Evolutionary conservation across 768 basidiomycete species (phyloP), one percentile per base, ranked within the genome.

Genomic region (Gelatoporia subvermispora): DNA sequence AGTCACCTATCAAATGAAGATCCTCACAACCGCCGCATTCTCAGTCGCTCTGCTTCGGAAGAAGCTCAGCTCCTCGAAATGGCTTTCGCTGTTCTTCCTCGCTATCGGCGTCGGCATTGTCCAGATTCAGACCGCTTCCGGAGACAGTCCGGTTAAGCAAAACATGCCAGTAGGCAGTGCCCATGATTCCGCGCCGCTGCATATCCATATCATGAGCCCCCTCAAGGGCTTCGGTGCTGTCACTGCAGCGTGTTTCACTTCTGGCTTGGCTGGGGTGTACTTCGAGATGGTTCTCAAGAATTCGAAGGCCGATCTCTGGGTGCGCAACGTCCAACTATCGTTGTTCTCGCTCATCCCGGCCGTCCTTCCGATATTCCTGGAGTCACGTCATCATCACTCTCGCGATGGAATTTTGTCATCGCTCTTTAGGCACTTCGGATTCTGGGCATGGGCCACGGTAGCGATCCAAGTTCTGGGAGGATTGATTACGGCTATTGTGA

Each of bases 1-100:
- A 65, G 93, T 97, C 53, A 90, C 89, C 8, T 95, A 97, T 65
- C 93, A 97, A 69, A 94, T 97, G 93, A 97, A 97, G 68, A 97
- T 97, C 64, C 77, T 97, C 48, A 97, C 93, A 42, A 97, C 93
- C 15, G 94, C 93, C 18, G 91, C 87, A 43, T 94, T 94, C 66
- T 91, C 89, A 38, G 92, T 95, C 47, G 68, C 80, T 2, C 76
- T 97, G 51, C 79, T 95, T 15, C 82, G 92, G 36, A 88, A 76
- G 62, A 79, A 76, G 59, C 73, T 98, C 35, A 75, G 76, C 24
- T 67, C 76, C 0, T 75, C 75, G 2, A 93, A 97, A 63, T 98
- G 96, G 95, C 65, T 91, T 17, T 80, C 92, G 0, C 72, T 98
- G 9, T 76, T 93, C 65, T 82, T 93, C 67, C 75, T 99, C 36